Evolutionary conservation across 305 asterid species (phyloP).

Genomic region (Nicotiana rustica): DNA sequence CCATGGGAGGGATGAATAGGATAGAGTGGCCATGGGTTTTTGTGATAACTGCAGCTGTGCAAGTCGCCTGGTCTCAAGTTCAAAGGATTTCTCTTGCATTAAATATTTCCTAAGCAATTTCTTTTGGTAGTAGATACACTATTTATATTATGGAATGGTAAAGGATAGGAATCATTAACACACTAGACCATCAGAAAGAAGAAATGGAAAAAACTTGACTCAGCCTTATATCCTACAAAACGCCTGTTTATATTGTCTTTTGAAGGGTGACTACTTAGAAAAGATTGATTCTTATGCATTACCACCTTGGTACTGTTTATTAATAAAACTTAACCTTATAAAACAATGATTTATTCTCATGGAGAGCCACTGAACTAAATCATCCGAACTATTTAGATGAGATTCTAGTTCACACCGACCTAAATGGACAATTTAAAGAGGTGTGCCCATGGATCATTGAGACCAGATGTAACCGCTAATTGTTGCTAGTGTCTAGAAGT

Average conservation of each 20-base stretch:
- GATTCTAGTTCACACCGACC: not conserved
- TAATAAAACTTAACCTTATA: too few relatives aligned
- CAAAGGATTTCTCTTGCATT: conserved; percentile 56
- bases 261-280: not conserved
- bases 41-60: conserved; percentile 60
- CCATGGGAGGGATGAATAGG: conserved; percentile 55
- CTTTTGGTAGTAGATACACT: too few relatives aligned
- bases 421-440: not conserved
- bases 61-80: conserved; percentile 61
- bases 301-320: too few relatives aligned
- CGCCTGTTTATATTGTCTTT: not conserved
- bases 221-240: not conserved
- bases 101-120: conserved; percentile 50
- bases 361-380: not conserved
- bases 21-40: conserved; percentile 45
- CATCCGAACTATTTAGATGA: too few relatives aligned
- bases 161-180: not conserved
- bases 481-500: too few relatives aligned
- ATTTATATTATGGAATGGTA: not conserved
- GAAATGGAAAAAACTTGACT: not conserved
- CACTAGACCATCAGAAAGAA: not conserved
- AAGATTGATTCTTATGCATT: too few relatives aligned
- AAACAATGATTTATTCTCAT: not conserved
- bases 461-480: not conserved
- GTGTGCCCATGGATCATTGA: not conserved